Evolutionary conservation across 1,284 basidiomycete genomes (phyloP).

Genomic region (Ganoderma lucidum): DNA sequence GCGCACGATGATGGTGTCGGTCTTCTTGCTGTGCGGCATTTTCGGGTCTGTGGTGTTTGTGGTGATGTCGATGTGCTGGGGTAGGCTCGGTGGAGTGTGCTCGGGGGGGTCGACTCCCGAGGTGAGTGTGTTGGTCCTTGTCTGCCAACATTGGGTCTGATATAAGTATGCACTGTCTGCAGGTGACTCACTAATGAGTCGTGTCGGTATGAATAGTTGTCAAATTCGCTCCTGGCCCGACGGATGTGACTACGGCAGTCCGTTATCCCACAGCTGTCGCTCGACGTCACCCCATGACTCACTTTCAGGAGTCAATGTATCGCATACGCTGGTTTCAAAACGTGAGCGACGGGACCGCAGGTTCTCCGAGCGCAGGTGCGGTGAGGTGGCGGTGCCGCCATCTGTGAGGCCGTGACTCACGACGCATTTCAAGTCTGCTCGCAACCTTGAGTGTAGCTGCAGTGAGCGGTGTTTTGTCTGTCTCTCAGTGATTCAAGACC

Average conservation of each 20-base stretch:
- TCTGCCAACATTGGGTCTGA: not conserved
- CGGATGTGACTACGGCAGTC: not conserved
- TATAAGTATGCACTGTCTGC: not conserved
- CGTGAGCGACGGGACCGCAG: not conserved
- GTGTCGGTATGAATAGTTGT: not conserved
- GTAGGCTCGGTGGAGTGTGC: not conserved
- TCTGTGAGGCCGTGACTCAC: not conserved
- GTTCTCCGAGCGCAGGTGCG: not conserved
- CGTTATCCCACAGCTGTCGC: not conserved
- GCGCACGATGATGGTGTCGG: conserved; percentile 20
- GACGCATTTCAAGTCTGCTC: not conserved
- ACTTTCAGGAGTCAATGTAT: not conserved
- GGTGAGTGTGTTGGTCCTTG: not conserved
- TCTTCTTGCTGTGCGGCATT: conserved; percentile 24
- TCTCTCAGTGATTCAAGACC: not conserved
- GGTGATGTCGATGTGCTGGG: not conserved
- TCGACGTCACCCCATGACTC: not conserved
- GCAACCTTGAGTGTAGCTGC: not conserved
- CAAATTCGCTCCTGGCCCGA: not conserved
- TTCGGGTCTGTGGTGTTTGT: not conserved
- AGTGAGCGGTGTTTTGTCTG: not conserved
- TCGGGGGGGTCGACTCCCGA: not conserved
- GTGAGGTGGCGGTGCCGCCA: conserved; percentile 1
- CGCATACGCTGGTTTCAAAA: not conserved
- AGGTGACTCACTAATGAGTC: conserved; percentile 1